Percentiles rank a stretch among this genome's conserved stretches.
These are phyloP conservation scores for Glycyrrhiza uralensis DNA, from an alignment of 306 rosid species.

Conservation along the genomic window DNA sequence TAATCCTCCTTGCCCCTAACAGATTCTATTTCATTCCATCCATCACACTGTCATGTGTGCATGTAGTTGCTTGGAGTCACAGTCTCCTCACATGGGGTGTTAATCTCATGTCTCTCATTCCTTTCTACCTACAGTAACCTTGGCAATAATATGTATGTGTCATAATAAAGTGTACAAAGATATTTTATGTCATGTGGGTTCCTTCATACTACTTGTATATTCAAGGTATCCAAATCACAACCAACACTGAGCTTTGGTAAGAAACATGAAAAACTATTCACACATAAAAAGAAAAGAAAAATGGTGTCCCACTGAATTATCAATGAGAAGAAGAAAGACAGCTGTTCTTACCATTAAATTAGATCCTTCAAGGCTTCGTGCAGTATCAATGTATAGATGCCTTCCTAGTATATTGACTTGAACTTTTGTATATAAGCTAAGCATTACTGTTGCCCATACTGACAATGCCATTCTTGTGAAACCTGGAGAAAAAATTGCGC, in stretches of 20 bases:
- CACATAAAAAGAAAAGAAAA: background rate
- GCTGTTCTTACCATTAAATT: slow-evolving; percentile 45
- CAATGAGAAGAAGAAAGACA: slow-evolving; percentile 15
- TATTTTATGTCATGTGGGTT: background rate
- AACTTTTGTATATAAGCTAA: slow-evolving; percentile 85
- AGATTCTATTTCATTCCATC: background rate
- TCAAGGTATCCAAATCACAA: background rate
- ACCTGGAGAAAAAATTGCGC: slow-evolving; percentile 48
- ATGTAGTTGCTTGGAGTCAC: background rate
- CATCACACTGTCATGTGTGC: background rate
- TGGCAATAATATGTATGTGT: background rate
- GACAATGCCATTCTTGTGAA: slow-evolving; percentile 86
- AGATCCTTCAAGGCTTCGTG: slow-evolving; percentile 69
- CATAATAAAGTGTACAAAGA: background rate
- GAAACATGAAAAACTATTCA: background rate
- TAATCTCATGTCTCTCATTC: background rate
- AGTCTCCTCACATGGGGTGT: background rate
- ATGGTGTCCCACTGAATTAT: background rate
- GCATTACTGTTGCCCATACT: slow-evolving; percentile 76
- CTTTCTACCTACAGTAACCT: background rate
- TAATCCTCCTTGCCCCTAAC: background rate
- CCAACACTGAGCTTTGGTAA: background rate
- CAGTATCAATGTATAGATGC: slow-evolving; percentile 85
- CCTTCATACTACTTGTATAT: background rate
- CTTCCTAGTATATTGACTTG: slow-evolving; percentile 96